phyloP scores from a whole-genome alignment of 208 protist genomes.

The Trypanosoma scelopori region DNA sequence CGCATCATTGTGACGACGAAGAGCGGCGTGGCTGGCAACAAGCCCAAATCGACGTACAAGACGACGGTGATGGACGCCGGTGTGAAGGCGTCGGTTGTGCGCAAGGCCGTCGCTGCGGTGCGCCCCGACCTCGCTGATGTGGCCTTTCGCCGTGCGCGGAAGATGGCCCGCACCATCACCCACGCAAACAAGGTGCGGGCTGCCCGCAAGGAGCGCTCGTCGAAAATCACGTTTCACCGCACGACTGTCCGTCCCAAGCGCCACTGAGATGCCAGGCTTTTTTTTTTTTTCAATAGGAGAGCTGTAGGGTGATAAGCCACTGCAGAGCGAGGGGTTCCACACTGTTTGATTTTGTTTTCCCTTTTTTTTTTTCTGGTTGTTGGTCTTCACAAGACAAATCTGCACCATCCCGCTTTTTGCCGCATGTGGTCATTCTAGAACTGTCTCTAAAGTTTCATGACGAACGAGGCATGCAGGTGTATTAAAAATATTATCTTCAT shows the following conservation, averaged over 20 bases:
- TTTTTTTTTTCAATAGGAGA: background rate
- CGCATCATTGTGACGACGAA: slow-evolving; percentile 71
- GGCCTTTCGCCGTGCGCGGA: slow-evolving; percentile 78
- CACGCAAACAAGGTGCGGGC: slow-evolving; percentile 66
- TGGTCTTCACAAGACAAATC: background rate
- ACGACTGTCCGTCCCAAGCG: slow-evolving; percentile 74
- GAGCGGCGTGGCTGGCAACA: slow-evolving; percentile 68
- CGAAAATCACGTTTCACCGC: slow-evolving; percentile 71
- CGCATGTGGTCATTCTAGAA: background rate
- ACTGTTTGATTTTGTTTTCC: background rate
- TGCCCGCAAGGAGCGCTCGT: slow-evolving; percentile 79
- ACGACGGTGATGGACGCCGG: slow-evolving; percentile 63
- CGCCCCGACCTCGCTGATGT: slow-evolving; percentile 81
- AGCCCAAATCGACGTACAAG: slow-evolving; percentile 77
- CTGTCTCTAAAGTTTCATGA: too few relatives aligned
- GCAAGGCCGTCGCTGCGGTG: slow-evolving; percentile 64
- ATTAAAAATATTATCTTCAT: too few relatives aligned
- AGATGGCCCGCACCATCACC: slow-evolving; percentile 57
- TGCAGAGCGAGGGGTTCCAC: background rate
- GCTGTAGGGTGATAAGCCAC: background rate
- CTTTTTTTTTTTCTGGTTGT: background rate
- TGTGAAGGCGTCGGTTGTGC: slow-evolving; percentile 75
- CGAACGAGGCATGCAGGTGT: too few relatives aligned
- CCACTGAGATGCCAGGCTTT: slow-evolving; percentile 32
- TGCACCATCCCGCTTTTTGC: slow-evolving; percentile 6